Evolutionary conservation across 371 early-diverging fungal genomes (phyloP), one percentile per base, ranked within the genome.

Genomic region (Mucor indicus): DNA sequence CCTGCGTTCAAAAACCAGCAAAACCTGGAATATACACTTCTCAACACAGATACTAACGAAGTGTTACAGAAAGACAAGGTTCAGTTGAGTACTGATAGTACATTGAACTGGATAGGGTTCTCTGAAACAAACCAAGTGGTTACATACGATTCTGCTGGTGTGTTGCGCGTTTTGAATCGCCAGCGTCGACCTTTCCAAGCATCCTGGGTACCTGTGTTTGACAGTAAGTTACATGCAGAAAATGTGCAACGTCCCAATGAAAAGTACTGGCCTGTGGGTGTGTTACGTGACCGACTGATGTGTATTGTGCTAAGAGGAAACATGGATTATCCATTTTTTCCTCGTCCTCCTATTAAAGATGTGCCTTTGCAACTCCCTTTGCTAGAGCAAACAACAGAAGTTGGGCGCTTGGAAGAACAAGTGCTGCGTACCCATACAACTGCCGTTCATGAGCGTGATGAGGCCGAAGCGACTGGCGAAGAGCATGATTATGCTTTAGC

Each of bases 21-120:
- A 48, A 84, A 81, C 47, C 57, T 91, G 27, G 80, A 77, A 17
- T 92, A 86, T 48, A 50, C 83, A 6, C 55, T 95, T 16, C 57
- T 89, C 49, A 80, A 88, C 48, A 80, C 83, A 7, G 78, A 75
- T n/a, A 69, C 68, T 2, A 62, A 72, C 24, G 75, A 71, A 39
- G 72, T 77, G 22, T 55, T 92, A 27, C 81, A 80, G 39, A 64
- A 73, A 12, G 92, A 78, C 16, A 31, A 46, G 4, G 58, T 94
- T 4, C 89, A 92, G 7, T 51, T 93, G 4, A 67, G 85, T 2
- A 81, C 80, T 4, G 64, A 75, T 2, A 67, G 81, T 15, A 64
- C 66, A 16, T 53, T 95, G n/a, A 65, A 64, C 4, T 96, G 96
- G 96, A 55, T 83, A 4, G 94, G 93, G 5, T 92, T 95, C 50